These are phyloP conservation scores for Globomyces pollinis-pini DNA, from an alignment of 192 early-diverging fungal genomes.

Conservation along the genomic window DNA sequence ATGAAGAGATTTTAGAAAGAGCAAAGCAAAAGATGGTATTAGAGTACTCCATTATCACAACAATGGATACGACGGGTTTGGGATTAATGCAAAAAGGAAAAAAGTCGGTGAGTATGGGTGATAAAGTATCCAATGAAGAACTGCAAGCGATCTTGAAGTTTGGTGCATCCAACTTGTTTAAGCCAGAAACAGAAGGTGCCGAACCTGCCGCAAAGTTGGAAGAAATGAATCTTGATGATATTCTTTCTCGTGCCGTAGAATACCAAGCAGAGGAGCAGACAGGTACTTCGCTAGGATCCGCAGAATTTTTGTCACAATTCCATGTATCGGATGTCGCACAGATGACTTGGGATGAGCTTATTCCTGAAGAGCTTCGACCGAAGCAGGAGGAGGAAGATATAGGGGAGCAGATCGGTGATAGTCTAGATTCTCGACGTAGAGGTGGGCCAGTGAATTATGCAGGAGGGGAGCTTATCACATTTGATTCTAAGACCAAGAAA, in stretches of 20 bases:
- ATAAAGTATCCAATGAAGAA: slow-evolving; percentile 70
- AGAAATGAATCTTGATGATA: slow-evolving; percentile 94
- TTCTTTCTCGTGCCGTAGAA: slow-evolving; percentile 90
- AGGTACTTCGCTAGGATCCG: slow-evolving; percentile 60
- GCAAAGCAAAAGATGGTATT: slow-evolving; percentile 99
- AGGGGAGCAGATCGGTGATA: slow-evolving; percentile 19
- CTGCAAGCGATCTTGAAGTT: slow-evolving; percentile 94
- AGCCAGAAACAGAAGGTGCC: slow-evolving; percentile 53
- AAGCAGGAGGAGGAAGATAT: background rate
- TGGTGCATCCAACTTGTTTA: slow-evolving; percentile 96
- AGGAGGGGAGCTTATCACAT: background rate
- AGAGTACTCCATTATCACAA: slow-evolving; percentile 97
- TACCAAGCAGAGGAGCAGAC: slow-evolving; percentile 59
- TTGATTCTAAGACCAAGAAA: slow-evolving; percentile 13
- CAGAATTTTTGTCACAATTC: slow-evolving; percentile 94
- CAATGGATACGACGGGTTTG: slow-evolving; percentile 94
- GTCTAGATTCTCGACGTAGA: background rate
- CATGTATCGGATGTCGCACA: slow-evolving; percentile 79
- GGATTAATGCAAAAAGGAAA: slow-evolving; percentile 47
- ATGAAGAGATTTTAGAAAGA: slow-evolving; percentile 96
- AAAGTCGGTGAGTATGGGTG: slow-evolving; percentile 22
- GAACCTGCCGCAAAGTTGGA: slow-evolving; percentile 68
- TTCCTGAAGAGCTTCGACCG: slow-evolving; percentile 56
- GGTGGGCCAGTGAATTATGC: background rate
- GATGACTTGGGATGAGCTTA: slow-evolving; percentile 92